Evolutionary conservation across 352 stramenopile species (phyloP), one percentile per base, ranked within the genome.

Genomic region (Globisporangium viniferum): DNA sequence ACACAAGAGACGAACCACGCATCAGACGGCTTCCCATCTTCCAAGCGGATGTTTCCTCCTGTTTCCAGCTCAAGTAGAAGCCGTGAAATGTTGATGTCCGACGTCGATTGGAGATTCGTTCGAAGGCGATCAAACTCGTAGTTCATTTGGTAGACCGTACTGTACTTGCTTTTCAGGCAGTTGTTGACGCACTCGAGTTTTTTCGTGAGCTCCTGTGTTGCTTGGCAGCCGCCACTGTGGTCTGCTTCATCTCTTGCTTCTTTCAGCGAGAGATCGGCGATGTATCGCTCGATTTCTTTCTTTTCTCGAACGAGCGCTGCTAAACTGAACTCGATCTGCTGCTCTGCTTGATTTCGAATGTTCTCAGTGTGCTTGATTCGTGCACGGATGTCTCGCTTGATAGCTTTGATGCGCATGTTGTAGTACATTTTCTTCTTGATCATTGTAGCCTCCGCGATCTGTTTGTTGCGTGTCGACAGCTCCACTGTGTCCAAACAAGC

Each of bases 341-440:
- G 78, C 48, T 88, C 77, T 1, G 77, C 74, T 3, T 80, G 71
- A 12, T 69, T 78, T 8, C 81, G 79, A 27, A 88, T 77, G 14
- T 64, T 68, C 12, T 91, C 72, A 10, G 76, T 68, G 44, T 85
- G 78, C 57, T 80, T 68, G 64, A 91, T 78, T 66, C 78, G 64
- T 61, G 77, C 67, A 68, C 91, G 69, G 20, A 90, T 80, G 46
- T 98, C 88, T 10, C 89, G 71, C 59, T 97, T 95, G 62, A 98
- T 93, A 9, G 82, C 85, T 36, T 97, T 95, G 64, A 96, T 97
- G 10, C 90, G 84, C 91, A 98, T 97, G 77, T 97, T 98, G 75
- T 98, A 98, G 78, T 98, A 98, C 88, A 98, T 97, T 66, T 91
- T 94, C 78, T 98, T 98, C 75, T 98, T 98, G 66, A 97, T 84